Evolutionary conservation across 2,329 filamentous ascomycete genomes (phyloP).

Genomic region (Dothistroma pini): DNA sequence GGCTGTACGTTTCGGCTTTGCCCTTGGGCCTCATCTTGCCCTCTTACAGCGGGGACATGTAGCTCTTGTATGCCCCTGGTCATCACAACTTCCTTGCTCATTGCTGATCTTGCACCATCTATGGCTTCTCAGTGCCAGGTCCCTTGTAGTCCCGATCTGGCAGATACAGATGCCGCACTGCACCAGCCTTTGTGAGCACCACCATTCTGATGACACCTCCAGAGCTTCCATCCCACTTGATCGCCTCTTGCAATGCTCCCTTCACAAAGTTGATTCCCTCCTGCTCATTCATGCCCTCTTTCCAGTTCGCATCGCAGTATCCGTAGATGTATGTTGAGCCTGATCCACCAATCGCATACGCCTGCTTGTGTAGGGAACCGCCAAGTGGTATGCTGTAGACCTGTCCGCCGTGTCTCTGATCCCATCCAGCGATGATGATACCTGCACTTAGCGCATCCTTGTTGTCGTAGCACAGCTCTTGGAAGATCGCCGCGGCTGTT

Average conservation of each 20-base stretch:
- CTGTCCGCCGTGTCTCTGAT: constrained; percentile 89
- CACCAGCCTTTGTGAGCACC: constrained; percentile 84
- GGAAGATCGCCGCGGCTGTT: constrained; percentile 92
- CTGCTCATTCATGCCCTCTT: constrained; percentile 86
- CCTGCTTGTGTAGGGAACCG: constrained; percentile 94
- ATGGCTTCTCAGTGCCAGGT: constrained; percentile 52
- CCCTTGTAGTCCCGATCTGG: constrained; percentile 85
- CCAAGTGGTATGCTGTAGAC: constrained; percentile 97
- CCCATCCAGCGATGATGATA: constrained; percentile 98
- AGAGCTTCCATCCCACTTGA: constrained; percentile 99
- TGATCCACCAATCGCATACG: constrained; percentile 92
- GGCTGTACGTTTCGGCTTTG: background rate
- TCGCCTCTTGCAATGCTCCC: constrained; percentile 83
- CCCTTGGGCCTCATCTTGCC: background rate
- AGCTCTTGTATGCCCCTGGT: background rate
- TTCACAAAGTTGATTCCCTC: constrained; percentile 94
- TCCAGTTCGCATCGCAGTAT: constrained; percentile 96
- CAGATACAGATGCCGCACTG: constrained; percentile 90
- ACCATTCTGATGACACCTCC: constrained; percentile 98
- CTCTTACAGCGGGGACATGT: background rate
- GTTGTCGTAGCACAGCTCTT: constrained; percentile 97
- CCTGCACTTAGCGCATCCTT: constrained; percentile 92
- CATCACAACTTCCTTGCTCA: background rate
- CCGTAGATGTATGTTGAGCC: constrained; percentile 99
- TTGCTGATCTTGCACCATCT: background rate